Base-by-base conservation (phyloP, 257 asterid genomes). In the Rhazya stricta region DNA sequence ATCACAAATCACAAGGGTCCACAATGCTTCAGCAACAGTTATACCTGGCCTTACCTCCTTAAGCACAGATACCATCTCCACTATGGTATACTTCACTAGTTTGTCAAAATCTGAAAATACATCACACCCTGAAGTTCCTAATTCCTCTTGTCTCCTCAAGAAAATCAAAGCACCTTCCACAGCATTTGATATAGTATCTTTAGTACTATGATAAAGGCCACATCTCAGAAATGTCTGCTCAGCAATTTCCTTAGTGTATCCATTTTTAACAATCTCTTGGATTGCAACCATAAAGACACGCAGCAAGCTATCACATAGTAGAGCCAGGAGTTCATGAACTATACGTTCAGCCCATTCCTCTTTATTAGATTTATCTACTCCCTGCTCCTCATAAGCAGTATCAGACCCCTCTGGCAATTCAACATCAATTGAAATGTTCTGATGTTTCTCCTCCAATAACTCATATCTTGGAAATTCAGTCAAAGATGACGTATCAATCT, bases 51-150 rank as follows among this genome's bases (percentile, higher is more conserved):
- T 83, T 77, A 90, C 86, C 83, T 89, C 96, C 75, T 89, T 87
- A 74, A 94, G 83, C 41, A 89, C 91, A 46, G 82, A 83, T 71
- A 92, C 72, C 97, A 94, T 94, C 88, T 94, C 99, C 43, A 89
- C 74, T 67, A 94, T 74, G 1, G 90, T 88, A 79, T 86, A 92
- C 57, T 85, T 84, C 8, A 88, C 96, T 51, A 92, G 81, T 79
- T 74, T 82, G 71, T 81, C 84, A 50, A 94, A 78, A 61, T 86
- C 86, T 32, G 80, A 81, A 67, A 94, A 90, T 8, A 82, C 72
- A 11, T 82, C 73, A 63, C 71, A 76, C 80, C 76, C 79, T 3
- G 83, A 76, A 25, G 75, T 73, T 61, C 71, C 80, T 6, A 77
- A 34, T 74, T 82, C 86, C 79, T 85, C 81, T 80, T 78, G 85